Conservation (phyloP, 768 basidiomycete genomes). For the Infundibulicybe gibba region DNA sequence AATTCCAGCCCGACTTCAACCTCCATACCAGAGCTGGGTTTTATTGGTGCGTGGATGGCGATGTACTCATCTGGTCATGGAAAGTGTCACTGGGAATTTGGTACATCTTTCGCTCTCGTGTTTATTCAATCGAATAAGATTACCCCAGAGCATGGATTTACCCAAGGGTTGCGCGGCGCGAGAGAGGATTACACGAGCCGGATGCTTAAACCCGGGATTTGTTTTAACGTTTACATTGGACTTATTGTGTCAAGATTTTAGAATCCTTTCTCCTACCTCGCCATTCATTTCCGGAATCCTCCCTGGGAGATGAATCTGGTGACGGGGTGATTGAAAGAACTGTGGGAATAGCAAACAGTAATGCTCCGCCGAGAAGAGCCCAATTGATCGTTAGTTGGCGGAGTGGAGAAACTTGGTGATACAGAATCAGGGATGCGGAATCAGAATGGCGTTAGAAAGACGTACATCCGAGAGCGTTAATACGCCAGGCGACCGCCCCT, state of each 20-base stretch:
- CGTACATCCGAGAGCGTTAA: constrained; percentile 23
- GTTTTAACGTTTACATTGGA: no score
- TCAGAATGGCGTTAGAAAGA: neutral
- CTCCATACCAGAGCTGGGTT: constrained; percentile 56
- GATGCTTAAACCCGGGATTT: no score
- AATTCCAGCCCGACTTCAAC: constrained; percentile 12
- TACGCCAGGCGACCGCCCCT: constrained; percentile 24
- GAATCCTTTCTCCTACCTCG: no score
- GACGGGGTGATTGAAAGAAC: constrained; percentile 22
- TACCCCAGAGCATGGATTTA: constrained; percentile 54
- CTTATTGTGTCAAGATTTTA: no score
- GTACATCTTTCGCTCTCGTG: constrained; percentile 25
- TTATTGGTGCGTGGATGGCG: constrained; percentile 56
- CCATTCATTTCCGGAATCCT: no score
- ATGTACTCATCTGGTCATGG: constrained; percentile 42
- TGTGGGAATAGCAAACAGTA: constrained; percentile 19
- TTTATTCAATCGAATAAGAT: neutral
- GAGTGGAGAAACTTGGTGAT: constrained; percentile 13
- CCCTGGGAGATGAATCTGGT: constrained; percentile 6
- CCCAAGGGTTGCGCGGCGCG: constrained; percentile 48
- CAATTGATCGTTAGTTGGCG: constrained; percentile 22
- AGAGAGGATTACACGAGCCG: constrained; percentile 7
- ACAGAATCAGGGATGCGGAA: neutral
- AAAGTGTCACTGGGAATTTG: constrained; percentile 61
- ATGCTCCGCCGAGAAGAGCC: constrained; percentile 19